Percentiles rank a stretch among this genome's conserved stretches.
Conservation (phyloP, 148 eudicot genomes). For the Salicornia ramosissima region DNA sequence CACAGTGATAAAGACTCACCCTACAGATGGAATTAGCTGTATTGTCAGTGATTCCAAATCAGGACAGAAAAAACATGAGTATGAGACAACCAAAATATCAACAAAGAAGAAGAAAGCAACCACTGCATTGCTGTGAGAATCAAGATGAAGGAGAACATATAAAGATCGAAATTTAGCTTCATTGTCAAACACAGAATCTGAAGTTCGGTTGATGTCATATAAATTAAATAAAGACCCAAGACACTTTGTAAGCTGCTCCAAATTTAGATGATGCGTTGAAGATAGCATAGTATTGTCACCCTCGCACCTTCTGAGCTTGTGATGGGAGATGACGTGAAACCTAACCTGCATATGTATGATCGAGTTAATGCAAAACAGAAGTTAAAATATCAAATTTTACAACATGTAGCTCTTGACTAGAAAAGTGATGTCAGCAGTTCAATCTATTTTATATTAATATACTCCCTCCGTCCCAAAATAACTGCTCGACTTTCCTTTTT, state of each 20-base stretch:
- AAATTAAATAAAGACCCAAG: conserved; percentile 59
- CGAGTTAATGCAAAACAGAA: background rate
- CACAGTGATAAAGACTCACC: conserved; percentile 77
- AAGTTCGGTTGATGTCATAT: conserved; percentile 57
- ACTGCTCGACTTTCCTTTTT: no score
- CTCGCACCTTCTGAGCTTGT: conserved; percentile 57
- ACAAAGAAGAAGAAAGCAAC: conserved; percentile 29
- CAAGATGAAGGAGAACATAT: conserved; percentile 79
- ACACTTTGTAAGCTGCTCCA: conserved; percentile 84
- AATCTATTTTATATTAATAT: no score
- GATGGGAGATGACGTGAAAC: conserved; percentile 73
- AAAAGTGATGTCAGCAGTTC: background rate
- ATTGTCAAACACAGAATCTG: conserved; percentile 37
- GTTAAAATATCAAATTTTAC: background rate
- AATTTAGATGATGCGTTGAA: conserved; percentile 63
- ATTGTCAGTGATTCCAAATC: conserved; percentile 12
- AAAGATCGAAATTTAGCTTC: conserved; percentile 85
- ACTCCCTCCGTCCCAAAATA: no score
- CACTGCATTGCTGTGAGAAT: conserved; percentile 49
- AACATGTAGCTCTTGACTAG: background rate
- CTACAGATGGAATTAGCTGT: conserved; percentile 31
- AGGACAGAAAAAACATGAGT: conserved; percentile 4
- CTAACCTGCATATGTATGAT: conserved; percentile 43
- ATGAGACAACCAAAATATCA: conserved; percentile 10
- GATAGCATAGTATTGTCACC: conserved; percentile 38